Evolutionary conservation across 805 yeast genomes (phyloP).

Genomic region (Pichia phayaonensis): DNA sequence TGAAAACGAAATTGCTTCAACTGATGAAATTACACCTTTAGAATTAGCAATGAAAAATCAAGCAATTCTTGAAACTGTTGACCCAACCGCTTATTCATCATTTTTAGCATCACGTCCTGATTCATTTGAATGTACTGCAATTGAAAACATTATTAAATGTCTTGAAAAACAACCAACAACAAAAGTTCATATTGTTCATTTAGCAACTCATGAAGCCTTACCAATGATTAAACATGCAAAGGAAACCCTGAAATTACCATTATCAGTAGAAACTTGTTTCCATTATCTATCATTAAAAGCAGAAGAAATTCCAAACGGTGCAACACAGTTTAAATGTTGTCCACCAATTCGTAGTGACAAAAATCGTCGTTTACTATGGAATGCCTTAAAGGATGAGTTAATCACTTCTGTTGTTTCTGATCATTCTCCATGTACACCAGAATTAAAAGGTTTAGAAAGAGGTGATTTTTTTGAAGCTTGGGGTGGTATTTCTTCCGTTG

Average conservation of each 20-base stretch:
- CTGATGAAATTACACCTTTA: constrained; percentile 21
- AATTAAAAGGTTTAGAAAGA: constrained; percentile 66
- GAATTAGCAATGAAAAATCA: constrained; percentile 16
- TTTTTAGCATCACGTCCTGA: constrained; percentile 86
- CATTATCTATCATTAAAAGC: constrained; percentile 77
- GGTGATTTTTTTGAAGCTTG: constrained; percentile 91
- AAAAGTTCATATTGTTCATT: constrained; percentile 82
- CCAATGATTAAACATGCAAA: constrained; percentile 68
- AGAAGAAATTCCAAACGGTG: constrained; percentile 67
- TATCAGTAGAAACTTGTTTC: constrained; percentile 90
- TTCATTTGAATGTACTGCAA: constrained; percentile 77
- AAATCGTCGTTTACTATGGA: constrained; percentile 71
- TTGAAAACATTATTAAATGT: constrained; percentile 59
- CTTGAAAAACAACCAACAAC: constrained; percentile 50
- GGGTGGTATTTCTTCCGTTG: constrained; percentile 96
- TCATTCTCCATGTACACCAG: constrained; percentile 95
- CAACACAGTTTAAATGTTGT: constrained; percentile 86
- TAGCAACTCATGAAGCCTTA: constrained; percentile 78
- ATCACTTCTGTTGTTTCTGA: constrained; percentile 88
- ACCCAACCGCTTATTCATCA: constrained; percentile 60
- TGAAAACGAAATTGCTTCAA: constrained; percentile 25
- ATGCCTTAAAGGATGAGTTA: constrained; percentile 55
- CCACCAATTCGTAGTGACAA: constrained; percentile 83
- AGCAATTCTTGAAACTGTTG: constrained; percentile 34
- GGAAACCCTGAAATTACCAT: constrained; percentile 40